A percentile compares a stretch with the other conserved stretches of the same genome.
Evolutionary conservation across 768 basidiomycete genomes (phyloP).

Genomic region (Lentinula sp.): DNA sequence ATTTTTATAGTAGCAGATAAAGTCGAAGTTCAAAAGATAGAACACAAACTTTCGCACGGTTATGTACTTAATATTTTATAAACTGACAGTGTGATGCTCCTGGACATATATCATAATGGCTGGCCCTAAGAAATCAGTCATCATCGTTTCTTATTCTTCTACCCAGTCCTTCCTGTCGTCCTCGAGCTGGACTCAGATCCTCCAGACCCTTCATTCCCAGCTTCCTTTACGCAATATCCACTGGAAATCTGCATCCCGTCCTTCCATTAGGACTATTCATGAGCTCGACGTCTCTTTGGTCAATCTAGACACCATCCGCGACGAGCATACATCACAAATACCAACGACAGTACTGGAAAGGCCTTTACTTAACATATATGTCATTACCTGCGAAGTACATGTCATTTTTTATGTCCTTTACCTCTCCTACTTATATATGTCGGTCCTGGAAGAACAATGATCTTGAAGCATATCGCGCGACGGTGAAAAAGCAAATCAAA

Average conservation of each 20-base stretch:
- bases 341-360: constrained; percentile 77
- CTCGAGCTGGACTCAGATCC: constrained; percentile 67
- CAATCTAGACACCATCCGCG: constrained; percentile 58
- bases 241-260: constrained; percentile 74
- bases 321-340: constrained; percentile 72
- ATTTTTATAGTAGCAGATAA: constrained; percentile 1
- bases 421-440: background rate
- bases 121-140: constrained; percentile 36
- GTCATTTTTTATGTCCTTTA: constrained; percentile 8
- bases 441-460: constrained; percentile 41
- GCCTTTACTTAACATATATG: constrained; percentile 80
- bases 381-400: constrained; percentile 82
- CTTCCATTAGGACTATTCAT: constrained; percentile 22
- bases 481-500: constrained; percentile 80
- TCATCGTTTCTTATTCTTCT: constrained; percentile 65
- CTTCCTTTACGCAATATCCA: constrained; percentile 86
- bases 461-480: constrained; percentile 70
- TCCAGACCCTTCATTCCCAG: constrained; percentile 58
- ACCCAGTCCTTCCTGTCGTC: constrained; percentile 60
- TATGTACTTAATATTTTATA: background rate
- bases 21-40: background rate
- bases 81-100: background rate
- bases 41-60: constrained; percentile 19
- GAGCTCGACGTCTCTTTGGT: constrained; percentile 77
- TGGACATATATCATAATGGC: background rate